Evolutionary conservation across 2,329 filamentous ascomycete genomes (phyloP), one percentile per base, ranked within the genome.

Genomic region (Aureobasidium sp.): DNA sequence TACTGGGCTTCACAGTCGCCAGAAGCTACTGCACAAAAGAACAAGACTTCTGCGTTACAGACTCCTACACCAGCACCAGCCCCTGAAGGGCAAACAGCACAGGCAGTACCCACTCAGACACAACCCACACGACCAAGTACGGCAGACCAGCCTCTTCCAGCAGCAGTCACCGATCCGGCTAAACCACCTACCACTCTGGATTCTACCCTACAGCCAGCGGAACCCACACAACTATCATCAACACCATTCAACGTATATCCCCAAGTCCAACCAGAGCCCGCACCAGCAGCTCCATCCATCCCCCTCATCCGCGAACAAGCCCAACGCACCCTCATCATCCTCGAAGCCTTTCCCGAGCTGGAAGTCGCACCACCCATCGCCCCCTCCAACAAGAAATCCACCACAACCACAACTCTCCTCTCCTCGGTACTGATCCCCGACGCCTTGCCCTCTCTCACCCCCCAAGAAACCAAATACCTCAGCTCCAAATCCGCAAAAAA

Each of bases 351-450:
- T 61, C 66, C 67, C 31, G 65, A 69, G 38, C 71, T 74, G 27
- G 58, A 61, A 29, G 1, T 31, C 23, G 19, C 42, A 11, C 19
- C 33, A 17, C 55, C 42, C 17, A 3, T 45, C 4, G 23, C 29
- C 13, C 25, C 55, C 25, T 40, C 55, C 6, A 25, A 17, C 38
- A 54, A 53, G 27, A 51, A 57, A n/a, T 33, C 63, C 17, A 65
- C 65, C 21, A 65, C 65, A 13, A 62, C 61, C n/a, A 38, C 35
- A 4, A 31, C 62, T 6, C 75, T 83, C 31, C 81, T 81, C 57
- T 75, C 85, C 10, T 75, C 85, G 6, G 81, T 84, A 57, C 76
- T 89, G 11, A 76, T 72, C 10, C 73, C 74, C 9, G 70, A 71
- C 61, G 67, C 72, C 27, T 68, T 73, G 42, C 67, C 82, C 65